Base-by-base conservation (phyloP, 2,329 filamentous ascomycete genomes). In the Exophiala aquamarina region DNA sequence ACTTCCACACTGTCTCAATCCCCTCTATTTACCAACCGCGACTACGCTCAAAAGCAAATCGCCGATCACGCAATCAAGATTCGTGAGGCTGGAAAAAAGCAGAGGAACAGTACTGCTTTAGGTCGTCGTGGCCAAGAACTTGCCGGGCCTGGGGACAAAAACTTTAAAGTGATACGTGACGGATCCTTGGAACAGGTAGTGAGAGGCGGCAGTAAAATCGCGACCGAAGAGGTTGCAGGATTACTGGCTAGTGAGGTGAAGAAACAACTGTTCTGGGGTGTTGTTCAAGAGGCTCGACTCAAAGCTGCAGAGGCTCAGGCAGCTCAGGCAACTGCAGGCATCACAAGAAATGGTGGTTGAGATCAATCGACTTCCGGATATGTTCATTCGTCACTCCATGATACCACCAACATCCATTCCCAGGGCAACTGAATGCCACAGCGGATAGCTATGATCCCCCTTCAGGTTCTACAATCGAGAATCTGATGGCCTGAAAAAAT, bases 11-110 rank as follows among this genome's bases (percentile, higher is more conserved):
- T 98, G 15, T 94, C 89, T 23, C 89, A 95, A 60, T 93, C 84
- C 59, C 91, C 92, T 17, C 78, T 96, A 3, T 84, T 95, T 60
- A 90, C 89, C 46, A 97, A 95, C 63, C 87, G 91, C 54, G 92
- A 96, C 59, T 98, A 91, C 64, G 86, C 85, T 42, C 95, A 86
- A 61, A 93, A 91, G 68, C 91, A 96, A 69, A 93, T 98, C 70
- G 75, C 84, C 39, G 93, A 98, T 66, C 75, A 97, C 34, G 86
- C 86, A 32, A 81, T 83, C 56, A 96, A 95, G 72, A 85, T 94
- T 57, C 76, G 78, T 57, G 83, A 89, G 56, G 81, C 83, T 2
- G 81, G 74, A 7, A 66, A 68, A 32, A 68, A 71, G 29, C 61
- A 56, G 42, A 60, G 58, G 32, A 58, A 45, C 15, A 45, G 44